Evolutionary conservation across 768 basidiomycete genomes (phyloP).

Genomic region (Serpula lacrymans): DNA sequence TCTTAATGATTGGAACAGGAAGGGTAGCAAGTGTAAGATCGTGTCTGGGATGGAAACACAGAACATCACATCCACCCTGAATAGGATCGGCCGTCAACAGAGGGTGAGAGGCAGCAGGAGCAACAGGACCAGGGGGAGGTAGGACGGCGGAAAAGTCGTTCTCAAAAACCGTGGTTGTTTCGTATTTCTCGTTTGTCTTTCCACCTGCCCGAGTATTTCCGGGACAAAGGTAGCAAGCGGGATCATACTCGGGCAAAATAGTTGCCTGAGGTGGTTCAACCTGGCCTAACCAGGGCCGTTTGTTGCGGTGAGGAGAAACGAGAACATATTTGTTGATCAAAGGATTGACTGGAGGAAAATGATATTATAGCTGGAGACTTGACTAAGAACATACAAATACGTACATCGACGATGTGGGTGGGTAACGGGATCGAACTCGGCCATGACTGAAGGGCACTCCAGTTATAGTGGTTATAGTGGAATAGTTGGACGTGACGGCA

Average conservation of each 20-base stretch:
- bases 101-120: slow-evolving; percentile 54
- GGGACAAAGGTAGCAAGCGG: slow-evolving; percentile 83
- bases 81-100: slow-evolving; percentile 64
- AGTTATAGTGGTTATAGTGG: slow-evolving; percentile 17
- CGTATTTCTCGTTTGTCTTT: slow-evolving; percentile 61
- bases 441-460: too few species aligned
- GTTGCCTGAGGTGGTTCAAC: slow-evolving; percentile 59
- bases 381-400: slow-evolving; percentile 17
- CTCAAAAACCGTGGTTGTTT: slow-evolving; percentile 65
- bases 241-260: slow-evolving; percentile 61
- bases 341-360: slow-evolving; percentile 61
- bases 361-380: neutral
- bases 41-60: slow-evolving; percentile 84
- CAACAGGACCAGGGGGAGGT: slow-evolving; percentile 52
- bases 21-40: slow-evolving; percentile 80
- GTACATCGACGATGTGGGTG: slow-evolving; percentile 73
- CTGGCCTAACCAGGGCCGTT: slow-evolving; percentile 90
- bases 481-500: too few species aligned
- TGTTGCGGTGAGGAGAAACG: slow-evolving; percentile 86
- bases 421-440: slow-evolving; percentile 51
- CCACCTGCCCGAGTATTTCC: slow-evolving; percentile 78
- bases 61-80: slow-evolving; percentile 81
- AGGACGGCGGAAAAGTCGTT: slow-evolving; percentile 86
- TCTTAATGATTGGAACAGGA: slow-evolving; percentile 49
- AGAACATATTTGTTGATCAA: slow-evolving; percentile 73